These are phyloP conservation scores for Perkinsus olseni DNA, from an alignment of 169 alveolate species.

Conservation along the genomic window DNA sequence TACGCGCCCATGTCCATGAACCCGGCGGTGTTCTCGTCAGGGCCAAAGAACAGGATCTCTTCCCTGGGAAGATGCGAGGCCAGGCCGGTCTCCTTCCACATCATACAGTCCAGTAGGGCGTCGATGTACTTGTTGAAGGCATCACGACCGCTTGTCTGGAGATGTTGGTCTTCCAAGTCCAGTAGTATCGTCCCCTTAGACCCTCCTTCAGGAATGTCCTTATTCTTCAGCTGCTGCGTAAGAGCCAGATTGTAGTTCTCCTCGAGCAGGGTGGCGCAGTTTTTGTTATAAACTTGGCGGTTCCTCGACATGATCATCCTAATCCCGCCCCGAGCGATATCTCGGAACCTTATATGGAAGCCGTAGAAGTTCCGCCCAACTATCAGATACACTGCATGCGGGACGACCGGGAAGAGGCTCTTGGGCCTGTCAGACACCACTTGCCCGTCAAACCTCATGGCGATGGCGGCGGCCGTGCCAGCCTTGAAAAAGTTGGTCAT, in stretches of 20 bases:
- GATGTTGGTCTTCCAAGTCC: slow-evolving; percentile 21
- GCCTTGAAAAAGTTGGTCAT: slow-evolving; percentile 27
- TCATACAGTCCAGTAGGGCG: background rate
- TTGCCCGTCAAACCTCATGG: slow-evolving; percentile 14
- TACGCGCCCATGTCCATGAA: slow-evolving; percentile 71
- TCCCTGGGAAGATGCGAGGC: background rate
- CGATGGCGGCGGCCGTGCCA: slow-evolving; percentile 21
- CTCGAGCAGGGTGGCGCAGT: slow-evolving; percentile 56
- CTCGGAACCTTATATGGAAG: slow-evolving; percentile 62
- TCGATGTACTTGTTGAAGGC: slow-evolving; percentile 8
- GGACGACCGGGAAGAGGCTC: slow-evolving; percentile 40
- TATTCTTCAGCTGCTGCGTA: slow-evolving; percentile 64
- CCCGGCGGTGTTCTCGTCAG: slow-evolving; percentile 34
- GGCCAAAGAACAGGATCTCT: background rate
- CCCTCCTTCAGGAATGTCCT: slow-evolving; percentile 71
- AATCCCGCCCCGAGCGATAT: slow-evolving; percentile 67
- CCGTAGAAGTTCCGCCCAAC: slow-evolving; percentile 67
- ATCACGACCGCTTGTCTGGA: background rate
- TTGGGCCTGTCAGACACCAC: background rate
- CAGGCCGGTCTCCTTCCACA: background rate
- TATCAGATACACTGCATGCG: slow-evolving; percentile 52
- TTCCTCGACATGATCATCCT: slow-evolving; percentile 58
- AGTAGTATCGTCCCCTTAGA: slow-evolving; percentile 61
- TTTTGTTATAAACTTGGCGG: slow-evolving; percentile 52
- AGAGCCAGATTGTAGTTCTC: slow-evolving; percentile 67